phyloP scores from a whole-genome alignment of 306 rosid species.

The Biancaea sappan region DNA sequence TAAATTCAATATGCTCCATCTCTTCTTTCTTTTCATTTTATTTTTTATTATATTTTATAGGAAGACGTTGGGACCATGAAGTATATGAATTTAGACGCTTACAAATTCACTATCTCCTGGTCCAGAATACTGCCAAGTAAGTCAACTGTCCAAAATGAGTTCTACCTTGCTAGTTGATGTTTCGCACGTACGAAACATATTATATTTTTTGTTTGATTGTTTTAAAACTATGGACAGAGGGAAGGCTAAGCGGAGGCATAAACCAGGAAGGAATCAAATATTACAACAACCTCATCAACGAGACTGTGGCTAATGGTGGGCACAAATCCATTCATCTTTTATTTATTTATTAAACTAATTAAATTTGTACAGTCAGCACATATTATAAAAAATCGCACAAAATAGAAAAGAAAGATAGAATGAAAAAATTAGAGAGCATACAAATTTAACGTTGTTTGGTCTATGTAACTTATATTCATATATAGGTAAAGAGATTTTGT shows the following conservation, averaged over 20 bases:
- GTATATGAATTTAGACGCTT: constrained; percentile 57
- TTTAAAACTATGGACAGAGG: constrained; percentile 33
- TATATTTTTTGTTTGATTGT: background rate
- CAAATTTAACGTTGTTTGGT: no score
- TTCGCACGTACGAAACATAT: no score
- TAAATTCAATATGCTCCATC: no score
- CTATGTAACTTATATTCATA: no score
- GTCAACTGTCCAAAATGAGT: background rate
- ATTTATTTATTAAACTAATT: background rate
- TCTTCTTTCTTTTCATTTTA: no score
- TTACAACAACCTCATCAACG: constrained; percentile 38
- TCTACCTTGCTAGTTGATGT: background rate
- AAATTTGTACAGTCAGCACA: no score
- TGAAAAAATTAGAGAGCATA: no score
- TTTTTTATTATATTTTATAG: constrained; percentile 21
- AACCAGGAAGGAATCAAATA: constrained; percentile 49
- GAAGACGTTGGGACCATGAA: constrained; percentile 68
- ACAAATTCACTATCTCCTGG: constrained; percentile 74
- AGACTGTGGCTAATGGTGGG: constrained; percentile 55
- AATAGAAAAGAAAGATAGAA: no score
- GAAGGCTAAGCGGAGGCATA: constrained; percentile 58
- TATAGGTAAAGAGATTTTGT: no score
- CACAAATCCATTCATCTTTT: background rate
- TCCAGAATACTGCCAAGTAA: constrained; percentile 68
- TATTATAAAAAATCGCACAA: no score